These are phyloP conservation scores for Pezicula rhizophila DNA, from an alignment of 2,329 filamentous ascomycete genomes.

Conservation along the genomic window DNA sequence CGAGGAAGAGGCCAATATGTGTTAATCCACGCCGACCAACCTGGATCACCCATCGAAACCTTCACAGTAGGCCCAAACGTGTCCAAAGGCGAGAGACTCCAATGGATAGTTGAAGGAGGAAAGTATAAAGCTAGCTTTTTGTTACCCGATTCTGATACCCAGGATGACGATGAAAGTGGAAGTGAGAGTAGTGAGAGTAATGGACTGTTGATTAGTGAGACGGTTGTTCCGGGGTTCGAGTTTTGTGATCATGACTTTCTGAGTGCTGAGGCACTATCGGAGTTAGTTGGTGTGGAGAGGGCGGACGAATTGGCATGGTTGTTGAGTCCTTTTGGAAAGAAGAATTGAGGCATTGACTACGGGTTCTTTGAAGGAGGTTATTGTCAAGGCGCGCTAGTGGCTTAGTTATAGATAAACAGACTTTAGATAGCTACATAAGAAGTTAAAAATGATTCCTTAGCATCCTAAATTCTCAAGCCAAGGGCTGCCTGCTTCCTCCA, in stretches of 20 bases:
- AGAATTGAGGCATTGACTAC: not conserved
- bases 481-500: no score
- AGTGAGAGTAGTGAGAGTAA: slow-evolving; percentile 23
- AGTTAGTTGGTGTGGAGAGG: slow-evolving; percentile 46
- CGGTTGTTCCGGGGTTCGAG: slow-evolving; percentile 63
- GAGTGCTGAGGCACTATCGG: slow-evolving; percentile 39
- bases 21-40: slow-evolving; percentile 52
- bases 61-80: slow-evolving; percentile 58
- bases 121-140: slow-evolving; percentile 62
- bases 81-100: slow-evolving; percentile 50
- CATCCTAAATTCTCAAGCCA: no score
- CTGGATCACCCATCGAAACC: slow-evolving; percentile 47
- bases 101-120: slow-evolving; percentile 65
- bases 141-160: slow-evolving; percentile 40
- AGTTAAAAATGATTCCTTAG: no score
- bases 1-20: slow-evolving; percentile 58
- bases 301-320: slow-evolving; percentile 42
- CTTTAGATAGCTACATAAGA: no score
- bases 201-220: slow-evolving; percentile 61
- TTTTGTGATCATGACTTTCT: slow-evolving; percentile 64
- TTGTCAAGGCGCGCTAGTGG: no score
- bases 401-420: no score
- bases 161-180: slow-evolving; percentile 28
- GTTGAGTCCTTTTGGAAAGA: slow-evolving; percentile 28
- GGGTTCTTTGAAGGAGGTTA: no score